phyloP scores from a whole-genome alignment of 495 filamentous ascomycete species.

The Daldinia bambusicola region DNA sequence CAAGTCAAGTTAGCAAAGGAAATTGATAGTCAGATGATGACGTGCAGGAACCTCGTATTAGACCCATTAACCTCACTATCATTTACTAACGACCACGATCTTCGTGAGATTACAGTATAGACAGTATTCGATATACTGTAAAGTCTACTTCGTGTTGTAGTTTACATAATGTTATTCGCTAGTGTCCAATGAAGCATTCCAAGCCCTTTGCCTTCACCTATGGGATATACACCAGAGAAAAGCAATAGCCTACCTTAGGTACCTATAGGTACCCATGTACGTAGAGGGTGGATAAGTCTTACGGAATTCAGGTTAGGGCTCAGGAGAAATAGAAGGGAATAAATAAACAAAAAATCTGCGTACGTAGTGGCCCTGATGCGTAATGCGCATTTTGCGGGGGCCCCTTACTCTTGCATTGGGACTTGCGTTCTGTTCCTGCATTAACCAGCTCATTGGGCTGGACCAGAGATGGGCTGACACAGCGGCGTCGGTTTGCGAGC shows the following conservation, averaged over 20 bases:
- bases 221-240: not conserved
- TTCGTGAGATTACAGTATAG: constrained; percentile 26
- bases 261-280: no score
- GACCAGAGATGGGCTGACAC: constrained; percentile 28
- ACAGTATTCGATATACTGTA: constrained; percentile 21
- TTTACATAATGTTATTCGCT: constrained; percentile 25
- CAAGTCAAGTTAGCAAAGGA: constrained; percentile 9
- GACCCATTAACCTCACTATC: constrained; percentile 38
- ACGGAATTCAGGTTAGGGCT: not conserved
- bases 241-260: not conserved
- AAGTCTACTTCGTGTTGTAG: not conserved
- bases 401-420: constrained; percentile 37
- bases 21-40: constrained; percentile 35
- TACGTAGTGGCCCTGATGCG: not conserved
- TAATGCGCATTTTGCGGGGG: constrained; percentile 17
- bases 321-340: constrained; percentile 5
- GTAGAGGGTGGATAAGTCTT: not conserved
- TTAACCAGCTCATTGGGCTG: constrained; percentile 31
- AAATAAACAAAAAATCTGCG: not conserved
- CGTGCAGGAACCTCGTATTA: constrained; percentile 45
- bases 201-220: constrained; percentile 7
- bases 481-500: constrained; percentile 12
- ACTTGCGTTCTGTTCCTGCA: constrained; percentile 37
- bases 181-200: constrained; percentile 19
- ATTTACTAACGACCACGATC: constrained; percentile 37